Base-by-base conservation (phyloP, 352 stramenopile genomes). In the Pythium diclinum region DNA sequence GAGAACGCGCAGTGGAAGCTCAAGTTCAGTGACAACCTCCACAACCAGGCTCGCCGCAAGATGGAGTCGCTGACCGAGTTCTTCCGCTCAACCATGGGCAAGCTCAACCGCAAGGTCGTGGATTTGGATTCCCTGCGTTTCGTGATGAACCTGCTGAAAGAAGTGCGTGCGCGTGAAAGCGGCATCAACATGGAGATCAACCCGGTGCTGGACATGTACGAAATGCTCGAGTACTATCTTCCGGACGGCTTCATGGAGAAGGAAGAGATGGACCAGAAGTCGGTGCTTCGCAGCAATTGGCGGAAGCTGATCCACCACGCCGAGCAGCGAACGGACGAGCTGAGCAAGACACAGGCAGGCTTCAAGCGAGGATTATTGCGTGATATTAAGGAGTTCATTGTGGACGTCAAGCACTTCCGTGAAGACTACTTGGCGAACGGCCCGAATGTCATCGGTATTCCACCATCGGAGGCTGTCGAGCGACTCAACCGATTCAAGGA, bases 181-280 rank as follows among this genome's bases (percentile, higher is more conserved):
- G 94, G 90, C 6, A 99, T 99, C 74, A 97, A 99, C 52, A 98
- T 98, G 88, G 97, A 99, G 71, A 99, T 99, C 64, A 95, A 96
- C 48, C 96, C 97, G 3, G 96, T 99, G 46, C 85, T 99, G 55
- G 96, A 99, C 54, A 99, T 99, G 97, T 99, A 99, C 81, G 90
- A 94, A 58, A 98, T 99, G 93, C 83, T 99, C 19, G 91, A 98
- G 70, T 94, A 94, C 42, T 98, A 97, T 61, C 48, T 97, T 1
- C 89, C 93, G 3, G 85, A 96, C 28, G 93, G 92, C 3, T 99
- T 99, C 72, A 99, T 99, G 95, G 96, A 99, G 63, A 99, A 99
- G 67, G 95, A 99, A 67, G 97, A 99, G 70, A 99, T 99, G 78
- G 97, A 99, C 61, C 97, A 99, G 68, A 99, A 99, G 77, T 99